Percentiles rank a stretch among this genome's conserved stretches.
These are phyloP conservation scores for Periconia digitata DNA, from an alignment of 2,329 filamentous ascomycete species.

Conservation along the genomic window DNA sequence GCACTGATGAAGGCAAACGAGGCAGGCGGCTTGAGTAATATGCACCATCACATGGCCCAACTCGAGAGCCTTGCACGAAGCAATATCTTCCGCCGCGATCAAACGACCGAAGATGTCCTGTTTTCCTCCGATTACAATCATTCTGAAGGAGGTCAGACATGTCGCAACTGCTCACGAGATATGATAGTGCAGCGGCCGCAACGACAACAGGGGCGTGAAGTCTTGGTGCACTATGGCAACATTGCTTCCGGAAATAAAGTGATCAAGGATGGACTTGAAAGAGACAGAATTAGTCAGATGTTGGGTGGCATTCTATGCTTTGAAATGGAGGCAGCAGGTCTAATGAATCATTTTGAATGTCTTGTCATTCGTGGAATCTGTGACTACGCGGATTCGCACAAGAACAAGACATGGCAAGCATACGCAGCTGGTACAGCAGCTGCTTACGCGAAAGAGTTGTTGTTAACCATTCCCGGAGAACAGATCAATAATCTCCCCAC, in stretches of 20 bases:
- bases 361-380: constrained; percentile 1
- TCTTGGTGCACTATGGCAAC: constrained; percentile 4
- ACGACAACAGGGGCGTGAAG: neutral
- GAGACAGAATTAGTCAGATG: neutral
- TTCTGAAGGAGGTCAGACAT: neutral
- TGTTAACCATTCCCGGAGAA: neutral
- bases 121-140: constrained; percentile 1
- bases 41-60: neutral
- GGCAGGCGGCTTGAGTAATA: constrained; percentile 1
- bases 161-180: neutral
- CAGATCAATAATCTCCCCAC: neutral
- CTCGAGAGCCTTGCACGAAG: neutral
- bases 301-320: constrained; percentile 2
- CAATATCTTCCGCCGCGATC: neutral
- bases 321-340: constrained; percentile 2
- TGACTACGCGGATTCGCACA: constrained; percentile 4
- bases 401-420: constrained; percentile 5
- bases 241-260: constrained; percentile 5
- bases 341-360: constrained; percentile 1
- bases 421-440: constrained; percentile 16
- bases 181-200: neutral
- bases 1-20: neutral
- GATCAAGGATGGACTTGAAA: constrained; percentile 1
- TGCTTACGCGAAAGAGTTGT: constrained; percentile 15
- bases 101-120: neutral